These are phyloP conservation scores for Pseudocercospora ulei DNA, from an alignment of 2,329 filamentous ascomycete genomes.

Conservation along the genomic window DNA sequence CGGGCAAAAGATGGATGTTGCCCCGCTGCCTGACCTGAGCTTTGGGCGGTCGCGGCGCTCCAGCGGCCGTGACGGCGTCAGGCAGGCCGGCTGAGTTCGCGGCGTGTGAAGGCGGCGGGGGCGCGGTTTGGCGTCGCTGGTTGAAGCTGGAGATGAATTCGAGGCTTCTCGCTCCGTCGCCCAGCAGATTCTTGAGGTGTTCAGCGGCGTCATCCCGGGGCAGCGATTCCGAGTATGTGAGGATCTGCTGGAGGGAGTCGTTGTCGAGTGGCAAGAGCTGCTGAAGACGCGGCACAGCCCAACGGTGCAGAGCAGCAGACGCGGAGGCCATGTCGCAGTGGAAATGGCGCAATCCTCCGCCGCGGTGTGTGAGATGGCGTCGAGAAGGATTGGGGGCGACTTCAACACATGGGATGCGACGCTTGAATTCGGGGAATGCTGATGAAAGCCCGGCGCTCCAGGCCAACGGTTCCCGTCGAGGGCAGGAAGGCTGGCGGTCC, in stretches of 20 bases:
- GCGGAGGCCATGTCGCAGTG: conserved; percentile 22
- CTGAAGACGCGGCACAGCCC: conserved; percentile 62
- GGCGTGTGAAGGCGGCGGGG: conserved; percentile 13
- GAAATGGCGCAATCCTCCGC: no score
- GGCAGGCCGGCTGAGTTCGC: conserved; percentile 9
- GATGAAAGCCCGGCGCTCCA: no score
- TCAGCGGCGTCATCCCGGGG: conserved; percentile 68
- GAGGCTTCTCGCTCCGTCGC: conserved; percentile 65
- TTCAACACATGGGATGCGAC: no score
- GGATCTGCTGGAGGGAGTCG: conserved; percentile 69
- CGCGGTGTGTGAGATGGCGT: no score
- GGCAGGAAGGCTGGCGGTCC: no score
- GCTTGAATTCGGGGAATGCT: no score
- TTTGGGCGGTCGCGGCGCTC: conserved; percentile 21
- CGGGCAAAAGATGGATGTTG: conserved; percentile 34
- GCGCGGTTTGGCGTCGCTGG: conserved; percentile 45
- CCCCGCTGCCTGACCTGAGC: conserved; percentile 37
- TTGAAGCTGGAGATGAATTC: conserved; percentile 70
- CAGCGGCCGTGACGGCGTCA: conserved; percentile 16
- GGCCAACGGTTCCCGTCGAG: no score
- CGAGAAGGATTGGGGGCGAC: no score
- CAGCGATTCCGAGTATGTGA: conserved; percentile 69
- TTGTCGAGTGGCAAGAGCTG: conserved; percentile 76
- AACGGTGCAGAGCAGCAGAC: conserved; percentile 33
- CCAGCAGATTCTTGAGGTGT: conserved; percentile 79